Evolutionary conservation across 129 eudicot species (phyloP), one percentile per base, ranked within the genome.

Genomic region (Centrapalus pauciflorus): DNA sequence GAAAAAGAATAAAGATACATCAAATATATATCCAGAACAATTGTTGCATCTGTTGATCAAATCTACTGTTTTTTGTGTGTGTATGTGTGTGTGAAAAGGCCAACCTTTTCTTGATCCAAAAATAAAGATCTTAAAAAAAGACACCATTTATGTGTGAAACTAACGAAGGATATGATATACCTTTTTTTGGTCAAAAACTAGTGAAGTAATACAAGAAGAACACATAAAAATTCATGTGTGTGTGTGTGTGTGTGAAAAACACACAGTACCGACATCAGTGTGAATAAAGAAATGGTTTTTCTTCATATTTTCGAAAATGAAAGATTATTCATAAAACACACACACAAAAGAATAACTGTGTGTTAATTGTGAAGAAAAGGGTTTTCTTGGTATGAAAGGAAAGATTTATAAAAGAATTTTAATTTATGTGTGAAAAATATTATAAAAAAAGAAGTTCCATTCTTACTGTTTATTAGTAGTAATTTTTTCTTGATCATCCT

Each of bases 381-480:
- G 12, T 33, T 46, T 32, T 27, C 35, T 55, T 12, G 24, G 13
- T 29, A 14, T 32, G 70, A 48, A 43, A 48, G 10, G 3, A 50
- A 10, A 62, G 21, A 23, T 23, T 25, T n/a, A 3, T 29, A 12
- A 4, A 21, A 55, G 61, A 55, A 25, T 27, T 25, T 5, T 51
- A 14, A 27, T 9, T 28, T 17, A 25, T 33, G 51, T 48, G 77
- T 60, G 69, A 14, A 6, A 37, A 8, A 60, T 46, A 41, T 34
- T 27, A 37, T 11, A 55, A 57, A 58, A 26, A 52, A 20, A 29
- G 41, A 64, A n/a, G n/a, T n/a, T n/a, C n/a, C n/a, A 7, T 20
- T 30, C 95, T 72, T 75, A 91, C 97, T 67, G 76, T 82, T 85
- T 80, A 41, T 83, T 85, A 70, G 76, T 64, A 70, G 76, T 61